Evolutionary conservation across 495 filamentous ascomycete species (phyloP), one percentile per base, ranked within the genome.

Genomic region (Penicillium desertorum): DNA sequence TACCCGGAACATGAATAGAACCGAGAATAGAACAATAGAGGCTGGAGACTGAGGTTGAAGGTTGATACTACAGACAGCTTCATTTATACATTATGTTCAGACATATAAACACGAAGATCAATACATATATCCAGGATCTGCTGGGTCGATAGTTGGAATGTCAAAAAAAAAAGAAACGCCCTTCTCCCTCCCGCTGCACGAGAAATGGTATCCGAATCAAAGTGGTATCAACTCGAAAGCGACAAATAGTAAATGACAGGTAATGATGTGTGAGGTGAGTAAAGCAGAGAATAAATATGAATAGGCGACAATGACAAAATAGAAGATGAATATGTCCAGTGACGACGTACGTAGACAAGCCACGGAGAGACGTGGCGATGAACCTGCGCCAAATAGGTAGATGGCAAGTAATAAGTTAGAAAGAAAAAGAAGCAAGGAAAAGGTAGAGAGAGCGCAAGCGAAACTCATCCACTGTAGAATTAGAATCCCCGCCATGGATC

Each of bases 401-500:
- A 51, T 25, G 20, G 5, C 17, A 51, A 17, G 23, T 29, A 17
- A 8, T 46, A 29, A 29, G n/a, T n/a, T n/a, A n/a, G n/a, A 49
- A 36, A 19, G 32, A 53, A 27, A 17, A 44, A 8, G 29, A 34
- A 42, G 23, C 52, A 23, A 51, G n/a, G 22, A 32, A 48, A 41
- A 51, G 29, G 25, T 27, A 39, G 36, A 54, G 30, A 51, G 23
- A 29, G 16, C 1, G 16, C 6, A 34, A n/a, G 45, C 6, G 14
- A 32, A 32, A 17, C 36, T 22, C 10, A 36, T 39, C 14, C 16
- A 39, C 36, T 39, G 2, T 17, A 20, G 17, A 16, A 32, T 53
- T 65, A 78, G 39, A 78, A 78, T 10, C 75, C 75, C 3, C 70
- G 66, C 46, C 75, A 78, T 0, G 67, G 71, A 62, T 78, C 73